A percentile compares a stretch with the other conserved stretches of the same genome.
Evolutionary conservation across 139 green algal genomes (phyloP).

Genomic region (Picochlorum sp.): DNA sequence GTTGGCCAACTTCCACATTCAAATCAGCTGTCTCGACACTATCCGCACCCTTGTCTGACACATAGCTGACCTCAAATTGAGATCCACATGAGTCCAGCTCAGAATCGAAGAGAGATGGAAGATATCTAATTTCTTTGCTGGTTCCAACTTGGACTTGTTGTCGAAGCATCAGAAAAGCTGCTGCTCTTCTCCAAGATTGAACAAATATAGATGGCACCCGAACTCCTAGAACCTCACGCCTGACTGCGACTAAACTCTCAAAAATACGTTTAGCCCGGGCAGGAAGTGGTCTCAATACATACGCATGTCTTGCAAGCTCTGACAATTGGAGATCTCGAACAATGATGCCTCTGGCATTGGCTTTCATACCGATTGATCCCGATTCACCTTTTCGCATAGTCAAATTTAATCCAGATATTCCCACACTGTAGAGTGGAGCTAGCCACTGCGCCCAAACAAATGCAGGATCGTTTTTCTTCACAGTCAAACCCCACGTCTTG

Average conservation of each 20-base stretch:
- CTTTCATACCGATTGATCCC: conserved; percentile 7
- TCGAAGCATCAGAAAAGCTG: too few relatives aligned
- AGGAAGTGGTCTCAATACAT: conserved; percentile 42
- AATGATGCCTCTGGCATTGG: conserved; percentile 34
- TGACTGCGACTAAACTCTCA: conserved; percentile 6
- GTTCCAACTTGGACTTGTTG: too few relatives aligned
- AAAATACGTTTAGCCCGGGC: conserved; percentile 24
- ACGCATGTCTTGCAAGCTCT: conserved; percentile 30
- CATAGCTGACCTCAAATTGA: conserved; percentile 2
- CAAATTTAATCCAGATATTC: conserved; percentile 20
- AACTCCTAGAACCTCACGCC: conserved; percentile 24
- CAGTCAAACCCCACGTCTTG: conserved; percentile 26
- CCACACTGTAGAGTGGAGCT: conserved; percentile 36
- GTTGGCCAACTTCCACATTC: conserved; percentile 35
- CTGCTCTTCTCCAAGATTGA: too few relatives aligned
- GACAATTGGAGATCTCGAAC: conserved; percentile 41
- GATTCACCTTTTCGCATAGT: conserved; percentile 19
- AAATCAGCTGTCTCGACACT: neutral
- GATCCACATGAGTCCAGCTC: neutral
- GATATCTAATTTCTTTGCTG: too few relatives aligned
- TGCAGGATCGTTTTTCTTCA: conserved; percentile 22
- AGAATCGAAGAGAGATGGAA: too few relatives aligned
- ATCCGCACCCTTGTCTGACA: too few relatives aligned
- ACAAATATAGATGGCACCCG: neutral
- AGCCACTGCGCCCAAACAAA: conserved; percentile 36